A percentile compares a stretch with the other conserved stretches of the same genome.
These are phyloP conservation scores for Letharia lupina DNA, from an alignment of 495 filamentous ascomycete species.

Conservation along the genomic window DNA sequence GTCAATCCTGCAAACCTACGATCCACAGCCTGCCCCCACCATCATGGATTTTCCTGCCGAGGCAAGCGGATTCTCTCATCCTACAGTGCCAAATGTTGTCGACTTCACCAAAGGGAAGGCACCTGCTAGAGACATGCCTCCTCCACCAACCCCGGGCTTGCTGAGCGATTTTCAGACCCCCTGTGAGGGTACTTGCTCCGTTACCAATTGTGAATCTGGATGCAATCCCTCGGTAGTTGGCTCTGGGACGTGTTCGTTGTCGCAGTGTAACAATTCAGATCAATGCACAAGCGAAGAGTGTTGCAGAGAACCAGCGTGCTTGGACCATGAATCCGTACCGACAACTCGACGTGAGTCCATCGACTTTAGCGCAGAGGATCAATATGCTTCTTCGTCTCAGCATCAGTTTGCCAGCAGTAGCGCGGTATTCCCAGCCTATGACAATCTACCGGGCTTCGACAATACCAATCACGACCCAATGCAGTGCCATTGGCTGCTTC, in stretches of 20 bases:
- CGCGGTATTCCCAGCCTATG: not conserved
- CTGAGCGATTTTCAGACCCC: not conserved
- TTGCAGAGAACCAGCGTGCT: conserved; percentile 10
- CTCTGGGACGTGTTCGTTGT: conserved; percentile 1
- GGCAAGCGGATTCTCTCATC: not conserved
- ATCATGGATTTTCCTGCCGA: not conserved
- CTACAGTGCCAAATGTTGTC: not conserved
- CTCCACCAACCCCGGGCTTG: conserved; percentile 1
- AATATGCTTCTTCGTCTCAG: not conserved
- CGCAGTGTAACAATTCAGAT: conserved; percentile 11
- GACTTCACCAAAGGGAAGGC: conserved; percentile 1
- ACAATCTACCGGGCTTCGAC: conserved; percentile 8
- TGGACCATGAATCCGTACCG: not conserved
- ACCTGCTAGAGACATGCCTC: not conserved
- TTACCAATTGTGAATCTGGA: not conserved
- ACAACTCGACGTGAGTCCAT: conserved; percentile 4
- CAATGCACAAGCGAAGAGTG: conserved; percentile 10
- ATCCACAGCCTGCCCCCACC: not conserved
- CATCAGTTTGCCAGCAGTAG: not conserved
- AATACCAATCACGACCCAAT: not conserved
- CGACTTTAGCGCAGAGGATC: not conserved
- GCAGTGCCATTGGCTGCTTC: conserved; percentile 17
- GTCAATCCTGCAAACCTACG: not conserved
- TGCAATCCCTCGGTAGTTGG: conserved; percentile 3
- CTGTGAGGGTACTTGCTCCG: conserved; percentile 2